Evolutionary conservation across 345 rosid species (phyloP).

Genomic region (Melaleuca quinquenervia): DNA sequence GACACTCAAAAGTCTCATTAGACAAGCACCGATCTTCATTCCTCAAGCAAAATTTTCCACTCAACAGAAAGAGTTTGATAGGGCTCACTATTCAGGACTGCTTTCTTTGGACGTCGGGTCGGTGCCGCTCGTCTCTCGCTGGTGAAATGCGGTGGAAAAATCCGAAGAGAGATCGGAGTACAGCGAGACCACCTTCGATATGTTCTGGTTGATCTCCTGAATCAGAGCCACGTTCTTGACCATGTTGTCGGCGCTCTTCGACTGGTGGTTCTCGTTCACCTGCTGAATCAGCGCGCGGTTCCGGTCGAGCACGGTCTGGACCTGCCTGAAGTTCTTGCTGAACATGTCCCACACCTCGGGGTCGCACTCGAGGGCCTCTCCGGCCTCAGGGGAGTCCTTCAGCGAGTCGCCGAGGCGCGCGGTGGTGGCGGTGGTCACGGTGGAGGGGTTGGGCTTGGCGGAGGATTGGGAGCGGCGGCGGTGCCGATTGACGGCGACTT

Average conservation of each 20-base stretch:
- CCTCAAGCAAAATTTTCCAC: not conserved
- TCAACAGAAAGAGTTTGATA: not conserved
- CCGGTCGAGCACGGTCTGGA: slow-evolving; percentile 73
- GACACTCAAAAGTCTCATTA: not conserved
- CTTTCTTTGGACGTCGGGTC: slow-evolving; percentile 5
- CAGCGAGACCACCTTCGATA: slow-evolving; percentile 64
- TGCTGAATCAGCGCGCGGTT: slow-evolving; percentile 73
- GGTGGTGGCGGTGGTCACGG: slow-evolving; percentile 5
- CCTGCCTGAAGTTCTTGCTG: slow-evolving; percentile 44
- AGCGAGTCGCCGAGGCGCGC: not conserved
- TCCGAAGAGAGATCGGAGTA: slow-evolving; percentile 57
- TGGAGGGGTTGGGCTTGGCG: slow-evolving; percentile 6
- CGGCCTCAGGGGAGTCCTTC: not conserved
- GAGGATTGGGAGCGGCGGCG: not conserved
- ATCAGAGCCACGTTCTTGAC: slow-evolving; percentile 81
- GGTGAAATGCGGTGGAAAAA: slow-evolving; percentile 36
- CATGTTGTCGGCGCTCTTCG: slow-evolving; percentile 66
- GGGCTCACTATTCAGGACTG: slow-evolving; percentile 3
- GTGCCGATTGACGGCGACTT: not conserved
- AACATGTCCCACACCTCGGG: slow-evolving; percentile 48
- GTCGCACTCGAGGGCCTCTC: slow-evolving; percentile 21
- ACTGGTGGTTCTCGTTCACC: slow-evolving; percentile 86
- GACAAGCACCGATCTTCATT: not conserved
- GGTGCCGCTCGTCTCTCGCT: slow-evolving; percentile 11
- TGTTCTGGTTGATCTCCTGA: slow-evolving; percentile 79